Conservation (phyloP, 495 filamentous ascomycete genomes). For the Hypomontagnella monticulosa region DNA sequence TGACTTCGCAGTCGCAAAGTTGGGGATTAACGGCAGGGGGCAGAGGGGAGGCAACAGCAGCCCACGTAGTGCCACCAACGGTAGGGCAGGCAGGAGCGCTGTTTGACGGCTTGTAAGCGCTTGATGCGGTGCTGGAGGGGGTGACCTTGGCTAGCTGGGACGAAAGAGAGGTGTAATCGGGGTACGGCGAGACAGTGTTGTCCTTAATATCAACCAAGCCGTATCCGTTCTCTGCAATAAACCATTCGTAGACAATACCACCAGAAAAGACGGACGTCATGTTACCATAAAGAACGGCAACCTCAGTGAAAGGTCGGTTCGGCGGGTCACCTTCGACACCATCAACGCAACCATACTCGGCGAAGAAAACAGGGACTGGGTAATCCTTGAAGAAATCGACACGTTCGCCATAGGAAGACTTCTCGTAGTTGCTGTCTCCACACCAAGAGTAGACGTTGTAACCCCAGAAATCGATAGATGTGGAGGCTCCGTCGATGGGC, state of each 20-base stretch:
- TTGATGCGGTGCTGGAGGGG: constrained; percentile 70
- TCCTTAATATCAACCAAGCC: constrained; percentile 77
- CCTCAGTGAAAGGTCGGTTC: constrained; percentile 84
- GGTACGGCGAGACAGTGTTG: constrained; percentile 65
- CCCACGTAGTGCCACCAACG: constrained; percentile 69
- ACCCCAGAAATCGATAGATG: constrained; percentile 92
- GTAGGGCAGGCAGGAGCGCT: constrained; percentile 76
- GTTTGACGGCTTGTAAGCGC: constrained; percentile 83
- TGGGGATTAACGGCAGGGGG: constrained; percentile 75
- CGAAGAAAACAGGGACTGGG: constrained; percentile 93
- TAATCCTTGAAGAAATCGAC: constrained; percentile 88
- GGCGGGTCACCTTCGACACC: constrained; percentile 56
- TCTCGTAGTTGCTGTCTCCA: constrained; percentile 74
- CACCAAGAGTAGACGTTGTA: constrained; percentile 99
- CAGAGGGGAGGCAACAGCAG: constrained; percentile 76
- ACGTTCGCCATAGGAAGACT: constrained; percentile 79
- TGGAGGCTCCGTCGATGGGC: constrained; percentile 55
- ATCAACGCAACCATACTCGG: constrained; percentile 94
- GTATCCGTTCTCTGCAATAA: constrained; percentile 87
- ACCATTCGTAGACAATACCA: constrained; percentile 98
- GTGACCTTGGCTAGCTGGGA: constrained; percentile 71
- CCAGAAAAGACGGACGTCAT: constrained; percentile 86
- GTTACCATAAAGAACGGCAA: constrained; percentile 77
- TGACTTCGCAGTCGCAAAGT: constrained; percentile 84
- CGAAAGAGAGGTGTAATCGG: constrained; percentile 79